Conservation (phyloP, 805 yeast species). For the Kuraishia borneana region DNA sequence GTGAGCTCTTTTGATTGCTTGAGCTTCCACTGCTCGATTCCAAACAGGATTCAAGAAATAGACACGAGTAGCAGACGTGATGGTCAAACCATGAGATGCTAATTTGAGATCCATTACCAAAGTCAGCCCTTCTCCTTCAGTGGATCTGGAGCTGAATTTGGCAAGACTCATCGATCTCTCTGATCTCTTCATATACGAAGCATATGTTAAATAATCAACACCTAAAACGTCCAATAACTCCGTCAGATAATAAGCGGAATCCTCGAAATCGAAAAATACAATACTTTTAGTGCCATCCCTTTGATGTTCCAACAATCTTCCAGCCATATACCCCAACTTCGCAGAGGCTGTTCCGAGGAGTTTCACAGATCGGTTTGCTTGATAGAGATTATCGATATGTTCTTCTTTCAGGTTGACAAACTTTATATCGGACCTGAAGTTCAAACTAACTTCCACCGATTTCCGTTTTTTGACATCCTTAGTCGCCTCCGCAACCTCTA, state of each 20-base stretch:
- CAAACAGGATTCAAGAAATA: conserved; percentile 67
- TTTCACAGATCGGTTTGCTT: conserved; percentile 19
- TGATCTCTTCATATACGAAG: conserved; percentile 40
- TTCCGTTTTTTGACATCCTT: not conserved
- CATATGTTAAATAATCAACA: conserved; percentile 48
- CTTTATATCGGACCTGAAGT: conserved; percentile 2
- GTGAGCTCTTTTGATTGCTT: conserved; percentile 69
- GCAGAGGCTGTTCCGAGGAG: conserved; percentile 55
- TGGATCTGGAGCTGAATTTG: conserved; percentile 31
- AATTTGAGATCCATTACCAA: conserved; percentile 57
- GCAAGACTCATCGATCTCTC: conserved; percentile 43
- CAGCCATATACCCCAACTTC: conserved; percentile 48
- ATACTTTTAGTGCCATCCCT: conserved; percentile 35
- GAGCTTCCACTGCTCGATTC: conserved; percentile 61
- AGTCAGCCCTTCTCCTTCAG: conserved; percentile 37
- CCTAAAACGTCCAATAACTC: conserved; percentile 57
- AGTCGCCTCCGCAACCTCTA: conserved; percentile 11
- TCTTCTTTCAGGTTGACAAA: conserved; percentile 10
- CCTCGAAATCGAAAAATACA: conserved; percentile 63
- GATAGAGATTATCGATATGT: conserved; percentile 10
- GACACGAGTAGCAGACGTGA: conserved; percentile 56
- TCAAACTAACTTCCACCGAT: conserved; percentile 1
- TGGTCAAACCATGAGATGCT: conserved; percentile 62
- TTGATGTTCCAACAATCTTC: conserved; percentile 44
- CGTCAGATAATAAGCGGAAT: conserved; percentile 55